phyloP scores from a whole-genome alignment of 208 protist genomes.

The Willaertia magna region DNA sequence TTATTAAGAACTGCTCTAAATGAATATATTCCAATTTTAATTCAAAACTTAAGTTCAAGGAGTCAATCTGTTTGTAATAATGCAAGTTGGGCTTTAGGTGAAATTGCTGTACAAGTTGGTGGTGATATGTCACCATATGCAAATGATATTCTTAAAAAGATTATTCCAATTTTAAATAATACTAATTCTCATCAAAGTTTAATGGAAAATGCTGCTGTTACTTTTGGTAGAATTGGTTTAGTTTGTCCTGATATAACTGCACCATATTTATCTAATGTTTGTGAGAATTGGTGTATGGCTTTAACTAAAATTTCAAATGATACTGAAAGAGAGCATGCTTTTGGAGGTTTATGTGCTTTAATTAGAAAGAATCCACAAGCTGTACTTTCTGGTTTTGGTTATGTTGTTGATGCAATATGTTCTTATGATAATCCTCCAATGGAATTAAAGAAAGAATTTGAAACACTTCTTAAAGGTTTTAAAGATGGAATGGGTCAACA shows the following conservation, averaged over 20 bases:
- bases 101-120: constrained; percentile 41
- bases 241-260: constrained; percentile 33
- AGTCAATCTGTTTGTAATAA: constrained; percentile 60
- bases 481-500: constrained; percentile 15
- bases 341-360: constrained; percentile 28
- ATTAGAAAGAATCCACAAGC: constrained; percentile 32
- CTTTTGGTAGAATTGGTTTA: constrained; percentile 43
- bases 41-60: constrained; percentile 35
- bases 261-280: constrained; percentile 34
- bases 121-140: constrained; percentile 26
- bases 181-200: constrained; percentile 21
- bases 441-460: constrained; percentile 22
- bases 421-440: constrained; percentile 22
- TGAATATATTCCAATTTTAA: constrained; percentile 37
- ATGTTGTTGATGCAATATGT: constrained; percentile 38
- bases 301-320: constrained; percentile 36
- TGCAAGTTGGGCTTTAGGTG: constrained; percentile 56
- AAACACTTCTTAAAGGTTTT: constrained; percentile 22
- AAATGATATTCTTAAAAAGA: constrained; percentile 20
- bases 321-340: constrained; percentile 42
- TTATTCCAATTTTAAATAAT: constrained; percentile 42
- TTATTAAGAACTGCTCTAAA: constrained; percentile 30
- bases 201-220: constrained; percentile 53
- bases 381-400: constrained; percentile 19
- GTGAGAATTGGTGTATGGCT: constrained; percentile 39